These are phyloP conservation scores for Candida manassasensis DNA, from an alignment of 805 yeast genomes.

Conservation along the genomic window DNA sequence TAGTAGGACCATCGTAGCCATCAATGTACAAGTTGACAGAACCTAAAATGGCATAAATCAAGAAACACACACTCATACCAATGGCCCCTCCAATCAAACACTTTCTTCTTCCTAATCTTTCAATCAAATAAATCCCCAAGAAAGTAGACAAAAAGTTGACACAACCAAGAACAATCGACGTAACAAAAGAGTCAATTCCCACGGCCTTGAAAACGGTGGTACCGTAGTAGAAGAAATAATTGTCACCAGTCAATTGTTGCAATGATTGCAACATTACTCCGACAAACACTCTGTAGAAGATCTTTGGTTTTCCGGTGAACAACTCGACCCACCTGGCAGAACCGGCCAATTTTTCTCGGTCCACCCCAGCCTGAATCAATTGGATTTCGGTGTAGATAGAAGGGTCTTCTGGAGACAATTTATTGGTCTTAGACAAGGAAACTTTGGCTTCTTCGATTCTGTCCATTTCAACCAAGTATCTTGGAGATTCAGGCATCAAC, in stretches of 20 bases:
- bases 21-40: constrained; percentile 41
- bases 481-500: constrained; percentile 67
- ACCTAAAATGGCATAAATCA: constrained; percentile 60
- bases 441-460: constrained; percentile 49
- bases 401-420: constrained; percentile 48
- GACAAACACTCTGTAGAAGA: constrained; percentile 48
- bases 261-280: constrained; percentile 57
- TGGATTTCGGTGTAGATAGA: constrained; percentile 52
- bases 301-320: constrained; percentile 59
- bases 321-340: constrained; percentile 62
- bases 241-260: constrained; percentile 60
- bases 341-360: constrained; percentile 59
- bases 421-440: constrained; percentile 57
- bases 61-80: constrained; percentile 52
- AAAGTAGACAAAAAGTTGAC: constrained; percentile 54
- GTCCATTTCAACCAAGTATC: constrained; percentile 51
- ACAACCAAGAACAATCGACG: constrained; percentile 50
- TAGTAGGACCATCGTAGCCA: constrained; percentile 36
- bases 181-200: constrained; percentile 52
- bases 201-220: constrained; percentile 51
- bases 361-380: constrained; percentile 54
- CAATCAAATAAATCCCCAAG: constrained; percentile 47
- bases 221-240: constrained; percentile 60
- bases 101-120: constrained; percentile 45
- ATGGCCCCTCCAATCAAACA: constrained; percentile 42